Base-by-base conservation (phyloP, 1,284 basidiomycete species). In the Bondarzewia mesenterica region DNA sequence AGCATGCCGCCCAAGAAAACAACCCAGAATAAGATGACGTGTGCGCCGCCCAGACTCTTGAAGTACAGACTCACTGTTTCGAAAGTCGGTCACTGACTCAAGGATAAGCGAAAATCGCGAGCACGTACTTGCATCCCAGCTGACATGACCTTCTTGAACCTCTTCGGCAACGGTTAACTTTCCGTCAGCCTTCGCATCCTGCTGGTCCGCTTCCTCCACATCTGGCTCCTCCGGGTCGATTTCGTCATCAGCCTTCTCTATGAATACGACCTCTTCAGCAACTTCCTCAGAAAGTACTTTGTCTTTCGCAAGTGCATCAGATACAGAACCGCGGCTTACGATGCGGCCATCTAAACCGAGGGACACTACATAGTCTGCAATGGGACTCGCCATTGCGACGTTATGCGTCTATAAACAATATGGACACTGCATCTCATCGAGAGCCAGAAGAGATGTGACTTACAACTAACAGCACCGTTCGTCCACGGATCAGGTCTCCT, bases 381-480 rank as follows among this genome's bases (percentile, higher is more conserved):
- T 65, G 3, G 79, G 74, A 12, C 70, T 70, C 14, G 72, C 70
- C 60, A 86, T 74, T 4, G 75, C 74, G 29, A 84, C 70, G 56
- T 86, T 84, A 59, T 87, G 84, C 1, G 84, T 85, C 75, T 78
- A 10, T 14, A 23, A 12, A 16, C 20, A 15, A 23, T 32, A 3
- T 32, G 1, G 29, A 15, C 12, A 27, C 22, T 4, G 20, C n/a
- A n/a, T n/a, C n/a, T n/a, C n/a, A 18, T 26, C 29, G 8, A 25
- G n/a, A n/a, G n/a, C n/a, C n/a, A 25, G 18, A 0, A 36, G 18
- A 10, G 16, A 2, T n/a, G 16, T 12, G 2, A 68, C 80, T 57
- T 61, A 86, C 84, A 50, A 88, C 83, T 5, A 91, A 68, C 20
- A 91, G 63, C 36, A 90, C 68, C 1, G 88, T 91, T 41, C 88